Evolutionary conservation across 176 grass and related monocot species (phyloP).

Genomic region (Musa schizocarpa): DNA sequence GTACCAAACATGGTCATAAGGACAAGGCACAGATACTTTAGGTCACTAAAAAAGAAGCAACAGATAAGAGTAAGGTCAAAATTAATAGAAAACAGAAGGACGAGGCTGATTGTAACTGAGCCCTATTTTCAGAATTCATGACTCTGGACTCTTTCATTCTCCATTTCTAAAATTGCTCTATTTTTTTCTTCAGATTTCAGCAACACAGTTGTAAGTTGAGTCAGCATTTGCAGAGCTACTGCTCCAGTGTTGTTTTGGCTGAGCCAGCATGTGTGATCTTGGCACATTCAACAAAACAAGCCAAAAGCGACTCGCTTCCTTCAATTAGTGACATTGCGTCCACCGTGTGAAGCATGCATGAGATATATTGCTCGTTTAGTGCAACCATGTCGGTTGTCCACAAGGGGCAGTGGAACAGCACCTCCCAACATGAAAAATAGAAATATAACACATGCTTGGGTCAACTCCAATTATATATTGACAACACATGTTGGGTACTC

Average conservation of each 20-base stretch:
- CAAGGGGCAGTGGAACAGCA: neutral
- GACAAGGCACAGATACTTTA: neutral
- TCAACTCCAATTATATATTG: neutral
- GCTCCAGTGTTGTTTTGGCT: neutral
- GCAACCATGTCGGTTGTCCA: neutral
- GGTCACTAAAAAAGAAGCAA: neutral
- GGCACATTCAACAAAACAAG: neutral
- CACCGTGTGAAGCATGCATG: neutral
- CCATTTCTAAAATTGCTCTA: no score
- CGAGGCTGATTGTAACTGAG: neutral
- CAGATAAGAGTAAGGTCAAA: neutral
- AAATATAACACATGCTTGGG: neutral
- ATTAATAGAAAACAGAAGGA: neutral
- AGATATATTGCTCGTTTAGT: neutral
- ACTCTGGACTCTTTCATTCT: no score
- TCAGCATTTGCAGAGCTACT: neutral
- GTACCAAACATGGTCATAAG: neutral
- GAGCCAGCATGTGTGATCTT: neutral
- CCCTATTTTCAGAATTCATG: no score
- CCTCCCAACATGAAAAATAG: neutral
- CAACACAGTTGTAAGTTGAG: neutral
- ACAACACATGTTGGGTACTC: constrained; percentile 16
- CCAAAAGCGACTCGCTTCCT: neutral
- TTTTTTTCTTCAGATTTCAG: neutral
- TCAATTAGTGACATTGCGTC: neutral